Evolutionary conservation across 1,139 yeast species (phyloP), one percentile per base, ranked within the genome.

Genomic region (Candida frijolesensis): DNA sequence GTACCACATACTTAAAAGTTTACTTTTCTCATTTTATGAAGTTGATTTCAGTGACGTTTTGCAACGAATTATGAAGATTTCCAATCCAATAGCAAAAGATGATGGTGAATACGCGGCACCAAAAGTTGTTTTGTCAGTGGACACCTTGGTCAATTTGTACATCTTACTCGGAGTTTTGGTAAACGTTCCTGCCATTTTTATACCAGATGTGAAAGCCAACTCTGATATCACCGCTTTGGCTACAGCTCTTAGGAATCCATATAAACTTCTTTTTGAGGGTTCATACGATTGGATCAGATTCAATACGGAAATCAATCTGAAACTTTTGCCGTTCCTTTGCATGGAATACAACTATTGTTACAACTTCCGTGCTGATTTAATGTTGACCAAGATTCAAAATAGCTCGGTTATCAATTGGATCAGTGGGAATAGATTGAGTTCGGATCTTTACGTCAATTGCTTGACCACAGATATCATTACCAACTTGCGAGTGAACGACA

Each of bases 391-490:
- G 33, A 59, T 70, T 29, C 65, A 64, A 53, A 69, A 61, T 53
- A 60, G 65, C n/a, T 72, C 78, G 2, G 71, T 76, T 45, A 63
- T 74, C 49, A 67, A 67, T 45, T 75, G 80, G 80, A 56, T 75
- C 44, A 71, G 77, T 1, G 70, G 69, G 0, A 71, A 68, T 49
- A 55, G 61, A 25, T 63, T 69, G 40, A 61, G 66, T 27, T 59
- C 64, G 16, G 65, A 65, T 41, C 54, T 61, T 39, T 71, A 71
- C 53, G 48, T 64, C 16, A 56, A 52, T 9, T 66, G 60, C 37
- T 58, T 65, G 40, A 64, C 72, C 1, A 54, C 55, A 7, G 56
- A 51, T 3, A 32, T 52, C 16, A 54, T 64, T 12, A 66, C 72
- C 9, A 57, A 57, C 38, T 56, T 66, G 16, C 42, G 33, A 22